Percentiles rank a stretch among this genome's conserved stretches.
These are phyloP conservation scores for Solanum chmielewskii DNA, from an alignment of 257 asterid genomes.

Conservation along the genomic window DNA sequence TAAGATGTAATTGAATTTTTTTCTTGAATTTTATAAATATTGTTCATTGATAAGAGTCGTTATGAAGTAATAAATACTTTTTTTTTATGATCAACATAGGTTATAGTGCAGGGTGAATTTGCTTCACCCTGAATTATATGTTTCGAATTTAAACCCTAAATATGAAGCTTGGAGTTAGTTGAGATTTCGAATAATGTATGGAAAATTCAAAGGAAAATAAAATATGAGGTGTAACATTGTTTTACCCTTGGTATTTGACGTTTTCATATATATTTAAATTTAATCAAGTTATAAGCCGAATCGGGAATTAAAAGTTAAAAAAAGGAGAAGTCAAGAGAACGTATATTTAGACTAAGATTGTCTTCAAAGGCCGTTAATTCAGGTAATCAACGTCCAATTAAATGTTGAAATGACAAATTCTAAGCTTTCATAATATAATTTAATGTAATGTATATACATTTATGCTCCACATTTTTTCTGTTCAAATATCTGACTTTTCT, in stretches of 20 bases:
- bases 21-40: neutral
- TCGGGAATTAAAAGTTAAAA: too few species aligned
- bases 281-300: too few species aligned
- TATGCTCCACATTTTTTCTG: neutral
- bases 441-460: neutral
- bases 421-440: neutral
- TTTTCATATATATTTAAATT: too few species aligned
- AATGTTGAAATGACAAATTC: neutral
- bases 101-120: neutral
- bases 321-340: neutral
- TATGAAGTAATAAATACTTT: neutral
- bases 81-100: neutral
- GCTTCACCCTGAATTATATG: neutral
- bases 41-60: neutral
- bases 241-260: too few species aligned
- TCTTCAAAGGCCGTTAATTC: conserved; percentile 15
- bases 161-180: too few species aligned
- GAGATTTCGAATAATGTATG: neutral
- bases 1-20: neutral
- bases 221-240: neutral
- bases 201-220: too few species aligned
- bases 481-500: neutral
- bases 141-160: too few species aligned
- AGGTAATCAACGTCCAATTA: conserved; percentile 7
- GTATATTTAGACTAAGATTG: neutral